phyloP scores from a whole-genome alignment of 2,329 filamentous ascomycete species.

The Stagonosporopsis chrysanthemi region DNA sequence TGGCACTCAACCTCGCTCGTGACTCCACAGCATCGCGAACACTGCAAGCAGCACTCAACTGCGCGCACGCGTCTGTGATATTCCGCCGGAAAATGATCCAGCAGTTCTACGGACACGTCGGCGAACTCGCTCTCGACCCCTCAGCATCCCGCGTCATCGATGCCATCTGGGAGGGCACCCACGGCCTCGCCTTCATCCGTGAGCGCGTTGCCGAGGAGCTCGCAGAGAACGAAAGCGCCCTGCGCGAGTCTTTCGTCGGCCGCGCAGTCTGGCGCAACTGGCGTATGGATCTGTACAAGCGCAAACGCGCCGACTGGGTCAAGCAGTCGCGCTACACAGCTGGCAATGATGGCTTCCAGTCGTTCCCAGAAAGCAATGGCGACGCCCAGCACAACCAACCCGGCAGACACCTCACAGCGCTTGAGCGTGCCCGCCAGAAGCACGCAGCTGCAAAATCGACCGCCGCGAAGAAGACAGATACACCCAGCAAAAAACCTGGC shows the following conservation, averaged over 20 bases:
- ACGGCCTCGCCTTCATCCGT: conserved; percentile 70
- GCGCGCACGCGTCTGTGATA: conserved; percentile 61
- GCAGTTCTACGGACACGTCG: conserved; percentile 68
- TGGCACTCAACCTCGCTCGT: conserved; percentile 68
- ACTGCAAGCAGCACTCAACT: conserved; percentile 68
- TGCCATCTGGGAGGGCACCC: conserved; percentile 69
- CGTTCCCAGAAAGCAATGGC: conserved; percentile 54
- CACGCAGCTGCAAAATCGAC: conserved; percentile 58
- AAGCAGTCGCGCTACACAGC: conserved; percentile 63
- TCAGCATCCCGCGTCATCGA: conserved; percentile 74
- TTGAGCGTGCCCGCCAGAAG: conserved; percentile 66
- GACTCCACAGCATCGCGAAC: conserved; percentile 66
- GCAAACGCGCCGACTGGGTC: conserved; percentile 69
- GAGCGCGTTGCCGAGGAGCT: conserved; percentile 72
- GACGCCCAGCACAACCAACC: conserved; percentile 34
- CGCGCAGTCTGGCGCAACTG: conserved; percentile 77
- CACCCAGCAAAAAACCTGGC: conserved; percentile 31
- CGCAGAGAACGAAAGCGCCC: conserved; percentile 62
- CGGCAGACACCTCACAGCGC: conserved; percentile 45
- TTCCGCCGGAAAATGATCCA: conserved; percentile 70
- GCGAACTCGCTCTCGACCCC: conserved; percentile 66
- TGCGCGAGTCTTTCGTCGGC: conserved; percentile 71
- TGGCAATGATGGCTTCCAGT: conserved; percentile 60
- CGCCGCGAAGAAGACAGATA: conserved; percentile 43
- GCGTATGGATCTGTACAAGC: conserved; percentile 75